Conservation (phyloP, 2,329 filamentous ascomycete genomes). For the Neurospora sp. region DNA sequence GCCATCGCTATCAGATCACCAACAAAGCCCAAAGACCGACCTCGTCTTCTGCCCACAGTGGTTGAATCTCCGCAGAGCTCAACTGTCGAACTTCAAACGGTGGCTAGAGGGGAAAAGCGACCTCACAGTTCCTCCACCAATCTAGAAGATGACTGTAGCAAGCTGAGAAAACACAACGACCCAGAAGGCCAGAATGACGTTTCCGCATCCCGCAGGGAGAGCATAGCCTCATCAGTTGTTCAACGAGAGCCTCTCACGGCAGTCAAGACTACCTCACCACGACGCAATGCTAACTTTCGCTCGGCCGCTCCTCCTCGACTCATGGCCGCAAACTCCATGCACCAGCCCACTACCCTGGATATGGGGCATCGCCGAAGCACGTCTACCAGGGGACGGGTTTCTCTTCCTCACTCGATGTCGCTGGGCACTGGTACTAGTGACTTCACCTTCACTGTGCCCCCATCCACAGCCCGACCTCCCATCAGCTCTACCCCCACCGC, state of each 20-base stretch:
- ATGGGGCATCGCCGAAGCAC: neutral
- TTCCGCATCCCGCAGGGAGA: neutral
- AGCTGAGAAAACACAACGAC: neutral
- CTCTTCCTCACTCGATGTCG: constrained; percentile 15
- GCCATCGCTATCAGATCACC: neutral
- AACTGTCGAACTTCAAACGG: neutral
- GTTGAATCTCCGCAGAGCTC: neutral
- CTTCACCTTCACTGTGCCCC: neutral
- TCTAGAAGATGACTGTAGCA: neutral
- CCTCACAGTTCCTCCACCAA: neutral
- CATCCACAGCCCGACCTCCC: neutral
- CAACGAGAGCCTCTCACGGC: neutral
- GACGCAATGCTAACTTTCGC: constrained; percentile 3
- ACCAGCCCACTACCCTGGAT: constrained; percentile 2
- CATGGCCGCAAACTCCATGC: constrained; percentile 4
- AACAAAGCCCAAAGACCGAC: neutral
- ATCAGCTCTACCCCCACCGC: neutral
- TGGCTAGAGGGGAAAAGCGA: neutral
- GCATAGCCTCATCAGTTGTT: neutral
- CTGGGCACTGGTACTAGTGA: neutral
- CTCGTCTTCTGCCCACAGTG: neutral
- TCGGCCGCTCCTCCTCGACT: neutral
- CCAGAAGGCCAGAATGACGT: neutral
- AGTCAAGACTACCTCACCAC: neutral
- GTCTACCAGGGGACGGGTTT: constrained; percentile 7